Base-by-base conservation (phyloP, 106 monocot genomes). In the Acanthochlamys bracteata region DNA sequence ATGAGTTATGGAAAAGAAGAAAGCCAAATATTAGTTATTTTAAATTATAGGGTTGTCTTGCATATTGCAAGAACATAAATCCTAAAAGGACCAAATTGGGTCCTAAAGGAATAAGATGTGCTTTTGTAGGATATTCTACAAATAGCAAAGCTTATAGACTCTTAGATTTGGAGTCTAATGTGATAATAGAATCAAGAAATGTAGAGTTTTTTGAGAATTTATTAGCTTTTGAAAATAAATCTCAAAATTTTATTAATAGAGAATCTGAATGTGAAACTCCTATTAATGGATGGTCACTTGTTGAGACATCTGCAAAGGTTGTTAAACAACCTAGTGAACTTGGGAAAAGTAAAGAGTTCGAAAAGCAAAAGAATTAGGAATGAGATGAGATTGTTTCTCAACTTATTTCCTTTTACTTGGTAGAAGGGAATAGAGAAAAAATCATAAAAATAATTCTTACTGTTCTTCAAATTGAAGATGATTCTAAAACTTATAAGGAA, bases 1-100 rank as follows among this genome's bases (percentile, higher is more conserved):
- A 33, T 66, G 53, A 66, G 20, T 25, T n/a, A 16, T 66, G 66
- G 53, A 39, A 14, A 4, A 17, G 53, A 39, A 15, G 66, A 33
- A 66, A 66, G 53, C 66, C 39, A 7, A 66, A 33, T 33, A 20
- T 66, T 11, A 39, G 39, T 22, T 53, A 66, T 19, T 26, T 66
- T 14, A 26, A 53, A 53, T 7, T 66, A 52, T 66, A 27, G 53
- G 53, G 27, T 27, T 66, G 53, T 39, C n/a, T 6, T 16, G 64
- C 2, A 1, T 23, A 65, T 9, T 39, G 9, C 19, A 66, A 33
- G n/a, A 4, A 52, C 16, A 20, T 20, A 52, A 39, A 53, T 53
- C 27, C 66, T 25, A 51, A 33, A 17, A 19, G 53, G 39, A 66
- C 20, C 10, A 66, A 66, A 20, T 33, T 66, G 7, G 53, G 53